Percentiles rank a stretch among this genome's conserved stretches.
Conservation (phyloP, 805 yeast genomes). For the Brettanomyces bruxellensis region DNA sequence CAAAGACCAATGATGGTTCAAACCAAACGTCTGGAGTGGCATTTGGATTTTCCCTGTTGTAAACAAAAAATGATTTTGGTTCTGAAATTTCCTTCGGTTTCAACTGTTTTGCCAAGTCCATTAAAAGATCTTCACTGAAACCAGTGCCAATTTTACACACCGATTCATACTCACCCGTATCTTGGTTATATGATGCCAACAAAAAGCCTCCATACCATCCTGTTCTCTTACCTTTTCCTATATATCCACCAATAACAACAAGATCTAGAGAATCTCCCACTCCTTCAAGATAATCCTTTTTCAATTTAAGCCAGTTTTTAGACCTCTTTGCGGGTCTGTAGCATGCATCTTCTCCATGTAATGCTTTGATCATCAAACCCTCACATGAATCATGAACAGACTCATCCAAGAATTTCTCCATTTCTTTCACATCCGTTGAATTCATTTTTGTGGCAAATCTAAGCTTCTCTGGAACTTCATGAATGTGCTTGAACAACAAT, state of each 20-base stretch:
- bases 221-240: constrained; percentile 90
- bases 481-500: constrained; percentile 46
- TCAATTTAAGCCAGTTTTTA: constrained; percentile 89
- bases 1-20: constrained; percentile 78
- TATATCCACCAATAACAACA: constrained; percentile 89
- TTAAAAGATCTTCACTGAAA: constrained; percentile 77
- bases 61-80: constrained; percentile 62
- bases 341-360: constrained; percentile 69
- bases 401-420: constrained; percentile 79
- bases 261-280: constrained; percentile 93
- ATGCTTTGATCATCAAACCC: constrained; percentile 90
- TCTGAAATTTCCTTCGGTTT: constrained; percentile 48
- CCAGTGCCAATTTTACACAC: constrained; percentile 98
- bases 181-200: constrained; percentile 83
- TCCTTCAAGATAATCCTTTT: constrained; percentile 91
- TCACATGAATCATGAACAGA: constrained; percentile 87
- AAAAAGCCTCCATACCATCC: constrained; percentile 93
- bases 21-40: constrained; percentile 93
- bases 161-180: constrained; percentile 87
- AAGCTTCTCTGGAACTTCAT: constrained; percentile 65
- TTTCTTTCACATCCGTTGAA: constrained; percentile 61
- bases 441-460: constrained; percentile 70
- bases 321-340: constrained; percentile 95
- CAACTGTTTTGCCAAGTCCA: constrained; percentile 47
- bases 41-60: constrained; percentile 48